Base-by-base conservation (phyloP, 768 basidiomycete species). In the Suillus cothurnatus region DNA sequence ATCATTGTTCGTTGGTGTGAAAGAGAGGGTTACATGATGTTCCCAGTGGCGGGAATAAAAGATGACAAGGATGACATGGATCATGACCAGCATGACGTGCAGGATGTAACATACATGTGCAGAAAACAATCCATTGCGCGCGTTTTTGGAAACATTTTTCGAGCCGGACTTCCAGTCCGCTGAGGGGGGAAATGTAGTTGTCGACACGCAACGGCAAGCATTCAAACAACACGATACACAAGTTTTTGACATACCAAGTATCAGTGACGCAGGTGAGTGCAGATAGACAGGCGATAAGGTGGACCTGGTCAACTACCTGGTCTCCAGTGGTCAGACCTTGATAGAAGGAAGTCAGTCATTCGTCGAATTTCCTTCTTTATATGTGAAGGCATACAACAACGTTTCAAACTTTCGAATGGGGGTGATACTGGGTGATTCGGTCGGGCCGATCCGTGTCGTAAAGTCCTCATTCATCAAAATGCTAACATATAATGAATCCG, bases 1-100 rank as follows among this genome's bases (percentile, higher is more conserved):
- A 21, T 31, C 34, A 7, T 23, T 32, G 21, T 57, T 36, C 7
- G 15, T 52, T 31, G 26, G 17, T 52, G 50, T 52, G 26, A 43
- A 34, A 19, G 53, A 2, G 8, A 63, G 11, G 14, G 56, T 57
- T 28, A 56, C 34, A 12, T 17, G 15, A 52, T 63, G 64, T 63
- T 65, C 64, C 31, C 50, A 32, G 50, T 63, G 64, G 38, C n/a
- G 34, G 26, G 31, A 17, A 47, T 17, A 34, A 15, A 67, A 32
- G 36, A 39, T 43, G 34, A 67, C 5, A 32, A 67, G 62, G 28
- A 52, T 4, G 17, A 28, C 17, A 8, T 52, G 50, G 28, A 52
- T 52, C 28, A 31, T 52, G 50, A 52, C 26, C 50, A 52, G 26
- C 50, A 31, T 31, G 50, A 8, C 26, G 31, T 52, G 50, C 26